A percentile compares a stretch with the other conserved stretches of the same genome.
These are phyloP conservation scores for Calonectria ilicicola DNA, from an alignment of 2,329 filamentous ascomycete species.

Conservation along the genomic window DNA sequence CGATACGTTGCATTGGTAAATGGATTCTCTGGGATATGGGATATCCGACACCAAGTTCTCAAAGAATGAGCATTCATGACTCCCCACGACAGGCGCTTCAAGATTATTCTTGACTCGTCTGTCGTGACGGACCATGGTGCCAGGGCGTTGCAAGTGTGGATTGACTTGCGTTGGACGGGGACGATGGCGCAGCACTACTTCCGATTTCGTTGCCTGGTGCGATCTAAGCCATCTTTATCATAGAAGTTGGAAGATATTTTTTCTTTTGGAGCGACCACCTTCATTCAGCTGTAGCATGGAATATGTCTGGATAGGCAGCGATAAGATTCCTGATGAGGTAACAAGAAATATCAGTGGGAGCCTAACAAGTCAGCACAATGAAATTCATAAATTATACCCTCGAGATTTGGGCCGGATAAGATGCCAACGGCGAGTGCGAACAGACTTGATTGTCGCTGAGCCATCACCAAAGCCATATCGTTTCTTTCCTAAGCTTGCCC, in stretches of 20 bases:
- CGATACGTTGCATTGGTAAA: conserved; percentile 6
- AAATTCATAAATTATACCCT: neutral
- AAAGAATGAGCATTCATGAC: neutral
- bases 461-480: conserved; percentile 21
- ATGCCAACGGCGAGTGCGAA: neutral
- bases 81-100: neutral
- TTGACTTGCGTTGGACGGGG: neutral
- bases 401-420: neutral
- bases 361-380: conserved; percentile 8
- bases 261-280: neutral
- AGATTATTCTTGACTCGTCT: neutral
- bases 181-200: neutral
- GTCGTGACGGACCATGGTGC: neutral
- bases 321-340: conserved; percentile 10
- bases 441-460: conserved; percentile 17
- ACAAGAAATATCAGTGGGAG: conserved; percentile 4
- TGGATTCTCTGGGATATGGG: neutral
- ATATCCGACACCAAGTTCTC: neutral
- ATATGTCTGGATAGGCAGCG: conserved; percentile 7
- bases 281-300: neutral
- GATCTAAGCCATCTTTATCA: neutral
- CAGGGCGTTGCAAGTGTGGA: conserved; percentile 1
- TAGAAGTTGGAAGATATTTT: neutral
- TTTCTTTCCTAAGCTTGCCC: conserved; percentile 10
- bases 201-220: neutral